These are phyloP conservation scores for Podila horticola DNA, from an alignment of 192 early-diverging fungal genomes.

Conservation along the genomic window DNA sequence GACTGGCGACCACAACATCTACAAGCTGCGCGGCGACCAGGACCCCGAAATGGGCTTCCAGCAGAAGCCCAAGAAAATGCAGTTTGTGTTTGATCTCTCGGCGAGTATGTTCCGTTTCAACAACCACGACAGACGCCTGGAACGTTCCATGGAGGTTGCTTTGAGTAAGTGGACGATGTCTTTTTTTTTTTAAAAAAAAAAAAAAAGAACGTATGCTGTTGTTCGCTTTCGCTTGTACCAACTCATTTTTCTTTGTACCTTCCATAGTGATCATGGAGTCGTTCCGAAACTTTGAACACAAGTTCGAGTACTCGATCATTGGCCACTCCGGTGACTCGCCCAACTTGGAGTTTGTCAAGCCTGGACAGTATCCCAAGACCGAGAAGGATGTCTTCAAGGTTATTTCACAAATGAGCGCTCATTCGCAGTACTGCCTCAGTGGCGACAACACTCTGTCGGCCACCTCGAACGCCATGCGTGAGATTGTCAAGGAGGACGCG, in stretches of 20 bases:
- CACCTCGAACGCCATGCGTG: constrained; percentile 69
- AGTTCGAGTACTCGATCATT: constrained; percentile 79
- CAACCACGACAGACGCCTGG: constrained; percentile 67
- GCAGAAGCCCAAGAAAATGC: constrained; percentile 79
- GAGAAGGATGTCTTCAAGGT: constrained; percentile 81
- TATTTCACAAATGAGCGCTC: constrained; percentile 76
- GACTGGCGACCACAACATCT: constrained; percentile 80
- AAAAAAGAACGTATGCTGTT: not conserved
- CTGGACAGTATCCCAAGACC: constrained; percentile 77
- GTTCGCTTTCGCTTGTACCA: not conserved
- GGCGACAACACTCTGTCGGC: constrained; percentile 84
- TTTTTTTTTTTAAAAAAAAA: too few species aligned
- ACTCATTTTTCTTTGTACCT: not conserved
- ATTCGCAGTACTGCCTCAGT: constrained; percentile 83
- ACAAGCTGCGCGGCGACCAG: constrained; percentile 84
- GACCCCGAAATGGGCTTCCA: constrained; percentile 75
- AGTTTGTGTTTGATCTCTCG: constrained; percentile 83
- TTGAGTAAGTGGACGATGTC: constrained; percentile 48
- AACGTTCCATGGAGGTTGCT: constrained; percentile 71
- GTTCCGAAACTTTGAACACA: constrained; percentile 80
- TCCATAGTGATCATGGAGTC: constrained; percentile 75
- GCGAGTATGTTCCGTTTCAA: constrained; percentile 78
- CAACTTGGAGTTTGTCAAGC: constrained; percentile 76
- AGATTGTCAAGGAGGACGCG: constrained; percentile 75
- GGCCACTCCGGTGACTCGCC: constrained; percentile 84